A percentile compares a stretch with the other conserved stretches of the same genome.
Evolutionary conservation across 2,329 filamentous ascomycete species (phyloP).

Genomic region (Fonsecaea pedrosoi): DNA sequence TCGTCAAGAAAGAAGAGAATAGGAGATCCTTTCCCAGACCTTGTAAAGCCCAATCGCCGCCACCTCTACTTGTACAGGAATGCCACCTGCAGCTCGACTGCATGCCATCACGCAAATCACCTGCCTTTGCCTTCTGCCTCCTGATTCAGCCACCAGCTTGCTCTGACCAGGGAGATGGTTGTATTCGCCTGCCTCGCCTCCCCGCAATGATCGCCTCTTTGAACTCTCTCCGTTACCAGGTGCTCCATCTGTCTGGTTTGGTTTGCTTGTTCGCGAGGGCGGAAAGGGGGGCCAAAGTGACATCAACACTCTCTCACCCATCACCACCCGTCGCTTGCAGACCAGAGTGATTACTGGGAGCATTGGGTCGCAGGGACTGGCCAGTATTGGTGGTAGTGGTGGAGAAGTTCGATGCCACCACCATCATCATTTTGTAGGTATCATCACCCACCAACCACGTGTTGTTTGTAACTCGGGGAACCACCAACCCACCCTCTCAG

Average conservation of each 20-base stretch:
- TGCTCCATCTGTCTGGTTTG: neutral
- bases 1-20: neutral
- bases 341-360: neutral
- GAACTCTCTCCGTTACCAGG: neutral
- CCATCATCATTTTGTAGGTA: no score
- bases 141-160: neutral
- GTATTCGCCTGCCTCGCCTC: no score
- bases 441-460: neutral
- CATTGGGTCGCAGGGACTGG: neutral
- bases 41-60: no score
- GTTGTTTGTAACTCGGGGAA: constrained; percentile 6
- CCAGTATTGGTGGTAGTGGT: neutral
- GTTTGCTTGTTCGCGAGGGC: neutral
- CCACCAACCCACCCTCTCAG: neutral
- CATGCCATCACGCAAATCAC: constrained; percentile 15
- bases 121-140: neutral
- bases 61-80: no score
- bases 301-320: neutral
- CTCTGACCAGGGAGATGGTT: neutral
- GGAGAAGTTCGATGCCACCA: constrained; percentile 1
- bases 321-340: neutral
- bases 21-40: neutral
- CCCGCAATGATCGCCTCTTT: no score
- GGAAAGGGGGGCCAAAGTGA: neutral
- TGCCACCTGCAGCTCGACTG: constrained; percentile 17